Evolutionary conservation across 768 basidiomycete species (phyloP), one percentile per base, ranked within the genome.

Genomic region (Calvatia gigantea): DNA sequence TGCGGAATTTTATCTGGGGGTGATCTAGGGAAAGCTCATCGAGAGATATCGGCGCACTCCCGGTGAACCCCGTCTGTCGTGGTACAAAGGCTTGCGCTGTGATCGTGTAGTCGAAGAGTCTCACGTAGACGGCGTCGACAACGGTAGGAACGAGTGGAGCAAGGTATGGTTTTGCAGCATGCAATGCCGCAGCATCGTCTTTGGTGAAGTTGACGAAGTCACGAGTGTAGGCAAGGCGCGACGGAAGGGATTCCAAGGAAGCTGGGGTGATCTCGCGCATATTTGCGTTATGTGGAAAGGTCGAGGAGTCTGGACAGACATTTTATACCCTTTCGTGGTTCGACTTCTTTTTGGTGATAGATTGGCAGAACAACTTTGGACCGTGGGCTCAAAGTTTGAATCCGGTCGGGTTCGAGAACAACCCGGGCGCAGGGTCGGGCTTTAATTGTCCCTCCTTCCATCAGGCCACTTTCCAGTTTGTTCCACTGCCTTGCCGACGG

Each of bases 1-100:
- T 79, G 44, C 79, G 69, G 64, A 76, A 79, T 38, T 69, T 73
- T 57, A 81, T 73, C 57, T 79, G 77, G 1, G 78, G 74, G 59
- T 75, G 75, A 7, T 74, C 74, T 8, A 70, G 59, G 15, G 62
- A 70, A 2, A 81, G 65, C 31, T 79, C 75, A 29, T 73, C 65
- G 15, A 78, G 60, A 27, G 62, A 69, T 12, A 67, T 47, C 1
- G 78, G 76, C 3, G 74, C 58, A 1, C 65, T 67, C 0, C 77
- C 78, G 4, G 69, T 65, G 55, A 75, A 79, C 1, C 79, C 79
- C 0, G 71, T 68, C 51, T 73, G 71, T 2, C 67, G 65, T 2
- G 73, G 73, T 6, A 73, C 64, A 47, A 74, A 73, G 6, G 70
- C 62, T 48, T 70, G 63, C 9, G 70, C 64, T 15, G 78, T 79